Evolutionary conservation across 345 rosid species (phyloP).

Genomic region (Lumnitzera racemosa): DNA sequence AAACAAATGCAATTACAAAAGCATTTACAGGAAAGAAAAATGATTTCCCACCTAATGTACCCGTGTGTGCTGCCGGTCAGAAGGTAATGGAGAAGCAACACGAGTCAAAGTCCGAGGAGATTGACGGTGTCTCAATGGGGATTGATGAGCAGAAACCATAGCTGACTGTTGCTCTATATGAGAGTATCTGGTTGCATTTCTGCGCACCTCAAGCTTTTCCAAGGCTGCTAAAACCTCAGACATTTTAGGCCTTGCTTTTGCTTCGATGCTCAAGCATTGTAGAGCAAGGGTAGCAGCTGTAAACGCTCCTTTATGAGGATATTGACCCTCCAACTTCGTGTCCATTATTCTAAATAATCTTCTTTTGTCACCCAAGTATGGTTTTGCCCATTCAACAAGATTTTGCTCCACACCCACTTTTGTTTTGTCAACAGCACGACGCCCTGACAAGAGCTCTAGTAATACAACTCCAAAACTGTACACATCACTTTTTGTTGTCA

Average conservation of each 20-base stretch:
- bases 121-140: slow-evolving; percentile 43
- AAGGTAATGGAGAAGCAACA: slow-evolving; percentile 52
- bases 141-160: slow-evolving; percentile 34
- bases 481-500: slow-evolving; percentile 88
- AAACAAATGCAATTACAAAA: too few species aligned
- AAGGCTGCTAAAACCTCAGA: slow-evolving; percentile 64
- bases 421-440: slow-evolving; percentile 73
- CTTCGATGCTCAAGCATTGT: slow-evolving; percentile 54
- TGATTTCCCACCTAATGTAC: slow-evolving; percentile 16
- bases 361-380: slow-evolving; percentile 75
- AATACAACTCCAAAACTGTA: slow-evolving; percentile 94
- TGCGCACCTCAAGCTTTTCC: slow-evolving; percentile 56
- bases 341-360: slow-evolving; percentile 87
- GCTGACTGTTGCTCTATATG: slow-evolving; percentile 25
- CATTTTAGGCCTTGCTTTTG: slow-evolving; percentile 78
- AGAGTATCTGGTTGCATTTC: slow-evolving; percentile 19
- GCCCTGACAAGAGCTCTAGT: slow-evolving; percentile 75
- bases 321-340: slow-evolving; percentile 85
- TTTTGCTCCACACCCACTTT: slow-evolving; percentile 73
- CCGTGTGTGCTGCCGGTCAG: slow-evolving; percentile 44
- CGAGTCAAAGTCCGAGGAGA: slow-evolving; percentile 48
- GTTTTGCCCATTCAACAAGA: slow-evolving; percentile 90
- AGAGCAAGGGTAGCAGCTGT: slow-evolving; percentile 72
- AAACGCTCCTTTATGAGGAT: slow-evolving; percentile 74
- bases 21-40: not conserved